These are phyloP conservation scores for Penicillium paneum DNA, from an alignment of 2,329 filamentous ascomycete genomes.

Conservation along the genomic window DNA sequence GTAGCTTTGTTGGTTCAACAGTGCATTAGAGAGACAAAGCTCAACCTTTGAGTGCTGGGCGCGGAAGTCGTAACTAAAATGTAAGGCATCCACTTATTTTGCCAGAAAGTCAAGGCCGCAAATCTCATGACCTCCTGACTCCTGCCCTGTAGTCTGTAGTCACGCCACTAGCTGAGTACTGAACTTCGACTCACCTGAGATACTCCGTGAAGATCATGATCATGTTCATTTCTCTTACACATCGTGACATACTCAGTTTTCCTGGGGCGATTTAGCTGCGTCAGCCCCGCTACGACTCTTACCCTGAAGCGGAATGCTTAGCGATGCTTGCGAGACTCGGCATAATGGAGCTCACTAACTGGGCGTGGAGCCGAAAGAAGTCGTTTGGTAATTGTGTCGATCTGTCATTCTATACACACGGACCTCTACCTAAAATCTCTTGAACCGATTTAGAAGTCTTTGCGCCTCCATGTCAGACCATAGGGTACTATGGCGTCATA, in stretches of 20 bases:
- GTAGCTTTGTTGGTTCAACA: too few species aligned
- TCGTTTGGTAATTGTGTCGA: neutral
- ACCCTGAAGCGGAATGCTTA: constrained; percentile 2
- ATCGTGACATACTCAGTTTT: neutral
- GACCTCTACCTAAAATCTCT: neutral
- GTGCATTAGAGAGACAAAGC: neutral
- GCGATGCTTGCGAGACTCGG: neutral
- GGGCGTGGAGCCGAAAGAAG: neutral
- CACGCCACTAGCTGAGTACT: neutral
- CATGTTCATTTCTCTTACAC: neutral
- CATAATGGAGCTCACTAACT: neutral
- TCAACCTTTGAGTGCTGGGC: neutral
- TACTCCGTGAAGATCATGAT: too few species aligned
- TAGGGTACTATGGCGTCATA: constrained; percentile 13
- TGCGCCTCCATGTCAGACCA: neutral
- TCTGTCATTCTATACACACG: neutral
- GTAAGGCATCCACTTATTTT: neutral
- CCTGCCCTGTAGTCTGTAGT: neutral
- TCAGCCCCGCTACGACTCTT: constrained; percentile 1
- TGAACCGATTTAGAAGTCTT: neutral
- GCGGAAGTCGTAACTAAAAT: neutral
- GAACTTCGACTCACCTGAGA: neutral
- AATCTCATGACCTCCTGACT: neutral
- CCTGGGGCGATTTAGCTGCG: neutral
- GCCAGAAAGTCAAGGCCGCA: neutral